These are phyloP conservation scores for Colletotrichum tropicale DNA, from an alignment of 2,329 filamentous ascomycete genomes.

Conservation along the genomic window DNA sequence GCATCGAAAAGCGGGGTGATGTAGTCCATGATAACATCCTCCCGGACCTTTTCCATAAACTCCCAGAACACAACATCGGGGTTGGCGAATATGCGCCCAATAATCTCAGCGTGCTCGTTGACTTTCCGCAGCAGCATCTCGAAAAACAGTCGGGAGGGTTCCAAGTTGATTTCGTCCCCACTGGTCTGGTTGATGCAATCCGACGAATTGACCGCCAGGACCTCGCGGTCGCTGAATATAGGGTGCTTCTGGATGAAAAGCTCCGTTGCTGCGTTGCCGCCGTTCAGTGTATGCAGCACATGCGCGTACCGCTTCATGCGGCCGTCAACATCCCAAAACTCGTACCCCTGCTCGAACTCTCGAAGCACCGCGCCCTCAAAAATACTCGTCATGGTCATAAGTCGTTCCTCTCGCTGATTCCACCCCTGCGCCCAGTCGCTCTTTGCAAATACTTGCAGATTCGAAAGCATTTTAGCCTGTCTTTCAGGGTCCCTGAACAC, in stretches of 20 bases:
- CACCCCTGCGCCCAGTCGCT: constrained; percentile 84
- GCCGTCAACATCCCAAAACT: constrained; percentile 85
- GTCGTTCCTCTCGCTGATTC: constrained; percentile 70
- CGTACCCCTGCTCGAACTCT: constrained; percentile 93
- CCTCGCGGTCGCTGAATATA: constrained; percentile 75
- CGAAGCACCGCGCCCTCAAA: constrained; percentile 91
- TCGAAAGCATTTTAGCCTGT: constrained; percentile 87
- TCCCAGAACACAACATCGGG: constrained; percentile 73
- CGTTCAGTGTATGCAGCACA: constrained; percentile 82
- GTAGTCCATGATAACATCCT: constrained; percentile 87
- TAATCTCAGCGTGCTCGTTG: constrained; percentile 81
- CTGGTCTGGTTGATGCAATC: constrained; percentile 79
- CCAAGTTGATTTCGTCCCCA: constrained; percentile 72
- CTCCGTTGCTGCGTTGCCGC: constrained; percentile 78
- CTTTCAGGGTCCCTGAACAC: constrained; percentile 87
- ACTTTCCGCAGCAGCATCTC: constrained; percentile 74
- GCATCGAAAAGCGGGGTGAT: constrained; percentile 86
- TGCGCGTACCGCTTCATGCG: constrained; percentile 89
- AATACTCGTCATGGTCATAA: constrained; percentile 76
- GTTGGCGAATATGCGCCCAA: constrained; percentile 82
- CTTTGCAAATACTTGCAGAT: constrained; percentile 77
- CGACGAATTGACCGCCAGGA: constrained; percentile 70
- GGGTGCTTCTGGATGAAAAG: constrained; percentile 90
- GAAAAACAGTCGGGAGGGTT: constrained; percentile 84
- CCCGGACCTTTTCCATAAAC: constrained; percentile 81